These are phyloP conservation scores for Ganoderma sp. DNA, from an alignment of 1,284 basidiomycete genomes.

Conservation along the genomic window DNA sequence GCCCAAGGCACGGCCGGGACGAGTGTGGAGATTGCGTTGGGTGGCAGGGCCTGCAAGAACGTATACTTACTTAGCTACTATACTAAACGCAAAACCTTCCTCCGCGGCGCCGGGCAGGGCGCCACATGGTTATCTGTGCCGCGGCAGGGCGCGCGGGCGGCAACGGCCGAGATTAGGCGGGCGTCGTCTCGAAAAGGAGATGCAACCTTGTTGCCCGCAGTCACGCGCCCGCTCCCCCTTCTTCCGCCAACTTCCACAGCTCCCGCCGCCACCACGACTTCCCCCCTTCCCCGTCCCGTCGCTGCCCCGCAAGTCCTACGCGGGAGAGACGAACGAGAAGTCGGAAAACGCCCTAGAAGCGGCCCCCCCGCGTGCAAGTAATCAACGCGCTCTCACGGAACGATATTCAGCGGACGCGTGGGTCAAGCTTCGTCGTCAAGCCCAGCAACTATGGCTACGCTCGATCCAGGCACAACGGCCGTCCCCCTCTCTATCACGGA, in stretches of 20 bases:
- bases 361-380: neutral
- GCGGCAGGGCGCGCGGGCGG: constrained; percentile 27
- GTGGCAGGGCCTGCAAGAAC: neutral
- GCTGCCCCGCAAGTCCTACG: neutral
- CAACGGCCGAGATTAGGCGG: constrained; percentile 36
- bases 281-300: too few species aligned
- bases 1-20: neutral
- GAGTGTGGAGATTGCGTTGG: neutral
- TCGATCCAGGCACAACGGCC: constrained; percentile 42
- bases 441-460: constrained; percentile 36
- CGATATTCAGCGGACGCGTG: too few species aligned
- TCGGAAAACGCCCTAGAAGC: neutral
- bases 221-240: neutral
- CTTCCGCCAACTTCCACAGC: neutral
- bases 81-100: neutral
- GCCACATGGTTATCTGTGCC: constrained; percentile 14
- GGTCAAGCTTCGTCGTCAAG: constrained; percentile 1
- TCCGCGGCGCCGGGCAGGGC: constrained; percentile 1
- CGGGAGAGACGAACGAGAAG: neutral
- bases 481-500: constrained; percentile 51
- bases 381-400: constrained; percentile 3
- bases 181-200: constrained; percentile 33
- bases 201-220: constrained; percentile 8
- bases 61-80: neutral
- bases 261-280: neutral